phyloP scores from a whole-genome alignment of 495 filamentous ascomycete genomes.

The Xylaria telfairii region DNA sequence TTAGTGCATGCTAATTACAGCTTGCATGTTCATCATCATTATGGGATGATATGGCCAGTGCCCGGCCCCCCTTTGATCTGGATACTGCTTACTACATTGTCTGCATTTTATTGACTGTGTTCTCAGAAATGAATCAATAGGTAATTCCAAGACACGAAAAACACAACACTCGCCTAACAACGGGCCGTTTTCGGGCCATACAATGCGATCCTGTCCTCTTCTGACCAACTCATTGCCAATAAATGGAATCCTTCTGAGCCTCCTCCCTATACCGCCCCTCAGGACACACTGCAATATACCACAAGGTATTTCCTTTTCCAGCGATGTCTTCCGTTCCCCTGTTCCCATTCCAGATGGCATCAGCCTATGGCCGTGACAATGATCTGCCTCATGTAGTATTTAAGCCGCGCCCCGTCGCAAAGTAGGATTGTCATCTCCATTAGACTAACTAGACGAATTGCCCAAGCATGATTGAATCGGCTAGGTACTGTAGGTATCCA shows the following conservation, averaged over 20 bases:
- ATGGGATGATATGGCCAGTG: not conserved
- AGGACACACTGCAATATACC: not conserved
- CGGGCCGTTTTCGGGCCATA: constrained; percentile 11
- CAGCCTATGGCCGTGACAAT: not conserved
- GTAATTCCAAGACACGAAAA: not conserved
- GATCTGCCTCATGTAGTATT: not conserved
- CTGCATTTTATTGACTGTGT: not conserved
- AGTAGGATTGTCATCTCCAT: not conserved
- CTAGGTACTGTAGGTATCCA: not conserved
- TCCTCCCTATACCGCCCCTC: not conserved
- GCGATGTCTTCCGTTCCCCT: not conserved
- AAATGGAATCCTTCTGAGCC: not conserved
- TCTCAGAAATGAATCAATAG: not conserved
- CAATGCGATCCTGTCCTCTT: not conserved
- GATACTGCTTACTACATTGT: constrained; percentile 14
- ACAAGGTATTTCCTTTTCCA: not conserved
- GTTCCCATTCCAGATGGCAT: not conserved
- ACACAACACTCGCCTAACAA: not conserved
- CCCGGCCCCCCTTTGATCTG: not conserved
- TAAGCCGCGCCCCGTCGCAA: not conserved
- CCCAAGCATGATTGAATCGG: not conserved
- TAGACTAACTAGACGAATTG: not conserved
- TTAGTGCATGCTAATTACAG: not conserved
- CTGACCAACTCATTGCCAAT: not conserved
- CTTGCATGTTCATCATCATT: not conserved